A percentile compares a stretch with the other conserved stretches of the same genome.
phyloP scores from a whole-genome alignment of 305 asterid species.

The Solanum hybrid region DNA sequence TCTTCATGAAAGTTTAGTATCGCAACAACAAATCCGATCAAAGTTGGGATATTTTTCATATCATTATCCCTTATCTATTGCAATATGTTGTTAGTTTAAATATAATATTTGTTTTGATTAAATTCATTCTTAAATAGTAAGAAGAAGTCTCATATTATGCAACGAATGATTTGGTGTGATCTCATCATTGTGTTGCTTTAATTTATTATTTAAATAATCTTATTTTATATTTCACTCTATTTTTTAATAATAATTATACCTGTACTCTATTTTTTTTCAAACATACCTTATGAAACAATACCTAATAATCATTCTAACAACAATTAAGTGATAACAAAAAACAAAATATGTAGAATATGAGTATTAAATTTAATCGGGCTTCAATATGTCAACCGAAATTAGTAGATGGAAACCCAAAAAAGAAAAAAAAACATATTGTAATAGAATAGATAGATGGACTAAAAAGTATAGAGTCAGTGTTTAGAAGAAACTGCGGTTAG shows the following conservation, averaged over 20 bases:
- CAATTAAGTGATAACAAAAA: background rate
- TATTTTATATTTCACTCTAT: background rate
- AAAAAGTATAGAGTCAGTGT: background rate
- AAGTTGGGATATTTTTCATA: no score
- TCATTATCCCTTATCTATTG: background rate
- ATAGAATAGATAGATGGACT: background rate
- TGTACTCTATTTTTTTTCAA: background rate
- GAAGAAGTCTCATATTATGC: no score
- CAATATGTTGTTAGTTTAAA: no score
- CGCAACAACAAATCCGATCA: no score
- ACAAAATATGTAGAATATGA: background rate
- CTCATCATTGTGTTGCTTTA: background rate
- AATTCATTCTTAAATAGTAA: no score
- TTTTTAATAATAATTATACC: background rate
- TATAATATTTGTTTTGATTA: no score
- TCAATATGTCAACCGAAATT: fast-evolving
- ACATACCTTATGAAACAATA: no score
- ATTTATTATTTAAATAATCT: background rate
- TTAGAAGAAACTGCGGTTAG: background rate
- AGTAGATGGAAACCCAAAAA: no score
- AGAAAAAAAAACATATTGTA: background rate
- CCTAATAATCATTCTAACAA: background rate
- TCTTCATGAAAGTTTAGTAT: no score
- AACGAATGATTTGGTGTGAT: fast-evolving
- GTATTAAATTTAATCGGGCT: no score